Evolutionary conservation across 768 basidiomycete species (phyloP).

Genomic region (Artomyces pyxidatus): DNA sequence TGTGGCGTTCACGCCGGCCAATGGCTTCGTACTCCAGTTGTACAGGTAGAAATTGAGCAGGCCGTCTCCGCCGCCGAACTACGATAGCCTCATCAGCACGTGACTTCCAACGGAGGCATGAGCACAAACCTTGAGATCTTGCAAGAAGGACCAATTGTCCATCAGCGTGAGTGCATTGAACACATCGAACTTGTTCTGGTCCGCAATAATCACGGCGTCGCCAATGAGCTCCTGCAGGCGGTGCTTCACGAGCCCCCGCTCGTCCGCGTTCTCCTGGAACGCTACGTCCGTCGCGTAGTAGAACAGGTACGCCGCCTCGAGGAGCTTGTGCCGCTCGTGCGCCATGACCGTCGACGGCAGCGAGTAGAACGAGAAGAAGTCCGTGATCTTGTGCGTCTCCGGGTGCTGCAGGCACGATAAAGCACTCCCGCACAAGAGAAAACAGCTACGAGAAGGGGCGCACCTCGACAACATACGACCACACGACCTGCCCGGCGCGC

Average conservation of each 20-base stretch:
- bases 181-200: slow-evolving; percentile 87
- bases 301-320: slow-evolving; percentile 92
- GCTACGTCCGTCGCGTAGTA: slow-evolving; percentile 87
- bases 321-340: slow-evolving; percentile 54
- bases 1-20: slow-evolving; percentile 62
- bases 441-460: slow-evolving; percentile 10
- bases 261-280: slow-evolving; percentile 52
- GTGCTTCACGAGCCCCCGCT: slow-evolving; percentile 53
- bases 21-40: slow-evolving; percentile 82
- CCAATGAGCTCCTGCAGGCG: slow-evolving; percentile 64
- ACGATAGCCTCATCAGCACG: slow-evolving; percentile 9
- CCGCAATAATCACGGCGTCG: slow-evolving; percentile 77
- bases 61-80: slow-evolving; percentile 95
- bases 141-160: slow-evolving; percentile 82
- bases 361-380: slow-evolving; percentile 95
- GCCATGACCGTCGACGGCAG: slow-evolving; percentile 91
- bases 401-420: slow-evolving; percentile 55
- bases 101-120: background rate
- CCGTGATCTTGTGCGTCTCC: slow-evolving; percentile 75
- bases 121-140: slow-evolving; percentile 67
- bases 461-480: slow-evolving; percentile 95
- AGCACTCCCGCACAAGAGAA: background rate
- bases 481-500: slow-evolving; percentile 79
- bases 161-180: slow-evolving; percentile 92
- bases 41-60: slow-evolving; percentile 89